A percentile compares a stretch with the other conserved stretches of the same genome.
These are phyloP conservation scores for Sinapis alba DNA, from an alignment of 441 rosid species.

Conservation along the genomic window DNA sequence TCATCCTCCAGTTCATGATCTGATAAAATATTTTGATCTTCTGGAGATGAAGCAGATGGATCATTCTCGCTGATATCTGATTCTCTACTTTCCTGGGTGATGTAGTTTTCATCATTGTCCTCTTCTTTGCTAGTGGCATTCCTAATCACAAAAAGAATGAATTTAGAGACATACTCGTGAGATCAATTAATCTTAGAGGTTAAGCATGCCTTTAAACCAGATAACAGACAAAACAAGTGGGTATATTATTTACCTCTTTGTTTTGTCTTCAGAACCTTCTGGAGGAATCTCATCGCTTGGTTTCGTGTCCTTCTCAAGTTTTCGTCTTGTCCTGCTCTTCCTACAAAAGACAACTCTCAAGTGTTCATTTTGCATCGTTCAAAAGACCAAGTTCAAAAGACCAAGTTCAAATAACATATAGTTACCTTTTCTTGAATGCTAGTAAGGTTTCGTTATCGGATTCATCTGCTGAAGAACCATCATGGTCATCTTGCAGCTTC, in stretches of 20 bases:
- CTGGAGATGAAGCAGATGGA: slow-evolving; percentile 37
- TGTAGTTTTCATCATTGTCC: slow-evolving; percentile 32
- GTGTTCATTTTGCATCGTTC: slow-evolving; percentile 3
- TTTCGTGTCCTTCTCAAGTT: slow-evolving; percentile 35
- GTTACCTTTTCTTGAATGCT: slow-evolving; percentile 68
- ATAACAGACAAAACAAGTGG: background rate
- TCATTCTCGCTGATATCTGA: slow-evolving; percentile 32
- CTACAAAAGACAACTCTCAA: slow-evolving; percentile 25
- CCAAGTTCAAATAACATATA: background rate
- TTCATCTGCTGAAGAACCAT: slow-evolving; percentile 43
- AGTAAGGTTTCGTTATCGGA: slow-evolving; percentile 68
- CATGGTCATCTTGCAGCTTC: slow-evolving; percentile 55
- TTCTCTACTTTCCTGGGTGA: slow-evolving; percentile 37
- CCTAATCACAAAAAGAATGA: slow-evolving; percentile 12
- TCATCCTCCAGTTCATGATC: slow-evolving; percentile 45
- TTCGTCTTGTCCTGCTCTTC: slow-evolving; percentile 17
- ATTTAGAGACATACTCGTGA: background rate
- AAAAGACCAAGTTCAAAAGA: slow-evolving; percentile 15
- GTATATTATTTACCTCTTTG: slow-evolving; percentile 49
- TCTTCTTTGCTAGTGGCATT: slow-evolving; percentile 22
- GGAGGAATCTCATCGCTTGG: slow-evolving; percentile 30
- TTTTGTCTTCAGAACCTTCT: slow-evolving; percentile 36
- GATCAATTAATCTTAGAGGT: slow-evolving; percentile 16
- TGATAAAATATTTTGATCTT: slow-evolving; percentile 30
- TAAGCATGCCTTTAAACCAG: slow-evolving; percentile 2